phyloP scores from a whole-genome alignment of 371 early-diverging fungal genomes.

The Homolaphlyctis polyrhiza region DNA sequence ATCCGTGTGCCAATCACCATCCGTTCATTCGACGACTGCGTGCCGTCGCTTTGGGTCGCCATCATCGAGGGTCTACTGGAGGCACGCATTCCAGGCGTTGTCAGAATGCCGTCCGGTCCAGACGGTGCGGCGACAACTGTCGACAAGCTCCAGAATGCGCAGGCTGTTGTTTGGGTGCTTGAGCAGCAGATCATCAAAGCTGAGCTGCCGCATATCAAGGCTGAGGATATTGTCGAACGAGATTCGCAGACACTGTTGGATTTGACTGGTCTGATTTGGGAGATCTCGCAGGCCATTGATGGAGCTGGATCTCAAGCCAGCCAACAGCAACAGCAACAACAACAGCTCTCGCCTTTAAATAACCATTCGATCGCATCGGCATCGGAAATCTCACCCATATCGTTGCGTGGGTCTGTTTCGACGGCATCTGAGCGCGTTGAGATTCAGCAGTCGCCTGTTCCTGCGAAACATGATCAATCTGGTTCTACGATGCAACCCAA shows the following conservation, averaged over 20 bases:
- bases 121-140: background rate
- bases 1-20: conserved; percentile 21
- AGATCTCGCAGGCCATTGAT: conserved; percentile 8
- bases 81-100: conserved; percentile 17
- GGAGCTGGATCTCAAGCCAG: background rate
- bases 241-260: conserved; percentile 5
- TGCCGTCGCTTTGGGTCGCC: conserved; percentile 32
- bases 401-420: too few relatives aligned
- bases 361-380: too few relatives aligned
- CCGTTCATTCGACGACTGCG: conserved; percentile 18
- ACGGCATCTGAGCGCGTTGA: too few relatives aligned
- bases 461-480: too few relatives aligned
- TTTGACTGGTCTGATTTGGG: conserved; percentile 22
- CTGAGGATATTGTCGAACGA: conserved; percentile 17
- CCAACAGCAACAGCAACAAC: background rate
- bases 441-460: too few relatives aligned
- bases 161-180: conserved; percentile 14
- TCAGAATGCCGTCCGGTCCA: background rate
- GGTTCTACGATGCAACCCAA: too few relatives aligned
- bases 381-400: too few relatives aligned
- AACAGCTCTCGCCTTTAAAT: background rate
- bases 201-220: conserved; percentile 20
- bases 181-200: conserved; percentile 8
- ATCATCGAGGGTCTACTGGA: conserved; percentile 30
- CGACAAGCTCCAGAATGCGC: conserved; percentile 15